phyloP scores from a whole-genome alignment of 305 asterid genomes.

The Rubia tinctorum region DNA sequence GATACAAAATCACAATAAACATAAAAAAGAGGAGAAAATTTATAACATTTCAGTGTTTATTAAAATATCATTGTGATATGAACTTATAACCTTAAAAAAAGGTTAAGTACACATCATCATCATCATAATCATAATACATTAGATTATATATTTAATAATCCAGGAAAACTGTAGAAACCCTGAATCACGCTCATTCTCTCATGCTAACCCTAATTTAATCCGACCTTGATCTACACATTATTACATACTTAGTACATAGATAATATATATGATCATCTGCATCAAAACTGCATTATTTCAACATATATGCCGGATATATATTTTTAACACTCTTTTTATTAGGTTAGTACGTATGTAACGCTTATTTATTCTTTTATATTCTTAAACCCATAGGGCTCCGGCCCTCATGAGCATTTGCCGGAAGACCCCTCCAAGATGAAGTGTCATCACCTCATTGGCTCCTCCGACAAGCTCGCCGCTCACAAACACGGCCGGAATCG shows the following conservation, averaged over 20 bases:
- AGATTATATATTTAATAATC: neutral
- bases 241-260: neutral
- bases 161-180: neutral
- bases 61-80: neutral
- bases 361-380: no score
- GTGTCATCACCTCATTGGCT: constrained; percentile 70
- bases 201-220: constrained; percentile 18
- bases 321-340: neutral
- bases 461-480: constrained; percentile 84
- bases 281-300: constrained; percentile 21
- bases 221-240: constrained; percentile 2
- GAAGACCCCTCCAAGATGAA: constrained; percentile 59
- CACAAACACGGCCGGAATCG: constrained; percentile 73
- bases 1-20: no score
- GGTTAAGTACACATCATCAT: constrained; percentile 6
- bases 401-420: constrained; percentile 74
- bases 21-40: no score
- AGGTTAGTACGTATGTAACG: no score
- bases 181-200: neutral
- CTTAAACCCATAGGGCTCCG: constrained; percentile 67
- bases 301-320: constrained; percentile 9
- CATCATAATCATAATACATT: constrained; percentile 10
- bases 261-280: constrained; percentile 5
- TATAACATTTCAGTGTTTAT: no score
- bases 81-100: constrained; percentile 5